Evolutionary conservation across 805 yeast genomes (phyloP).

Genomic region (Schwanniomyces vanrijiae): DNA sequence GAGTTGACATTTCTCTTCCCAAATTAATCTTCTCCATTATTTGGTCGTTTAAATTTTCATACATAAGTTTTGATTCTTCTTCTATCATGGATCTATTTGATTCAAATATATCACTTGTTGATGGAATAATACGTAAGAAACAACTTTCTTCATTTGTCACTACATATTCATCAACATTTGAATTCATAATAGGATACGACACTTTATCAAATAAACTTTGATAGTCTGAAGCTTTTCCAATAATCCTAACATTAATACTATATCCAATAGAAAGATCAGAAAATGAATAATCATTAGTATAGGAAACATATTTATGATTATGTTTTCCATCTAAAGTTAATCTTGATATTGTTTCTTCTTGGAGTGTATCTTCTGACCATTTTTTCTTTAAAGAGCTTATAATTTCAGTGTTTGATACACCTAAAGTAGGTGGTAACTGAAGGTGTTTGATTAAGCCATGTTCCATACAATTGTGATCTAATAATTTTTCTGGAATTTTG

Average conservation of each 20-base stretch:
- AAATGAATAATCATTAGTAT: slow-evolving; percentile 29
- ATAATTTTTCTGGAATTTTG: slow-evolving; percentile 34
- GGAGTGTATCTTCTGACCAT: slow-evolving; percentile 16
- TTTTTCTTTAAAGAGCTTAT: slow-evolving; percentile 24
- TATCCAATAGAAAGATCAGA: slow-evolving; percentile 29
- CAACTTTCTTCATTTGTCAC: slow-evolving; percentile 27
- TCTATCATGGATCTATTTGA: slow-evolving; percentile 29
- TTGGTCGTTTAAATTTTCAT: slow-evolving; percentile 23
- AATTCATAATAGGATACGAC: slow-evolving; percentile 12
- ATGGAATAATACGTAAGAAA: slow-evolving; percentile 24
- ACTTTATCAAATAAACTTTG: slow-evolving; percentile 13
- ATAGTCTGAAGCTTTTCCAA: slow-evolving; percentile 36
- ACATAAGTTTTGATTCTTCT: slow-evolving; percentile 35
- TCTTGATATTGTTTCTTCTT: background rate
- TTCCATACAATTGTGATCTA: slow-evolving; percentile 32
- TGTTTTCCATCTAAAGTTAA: background rate
- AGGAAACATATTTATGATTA: slow-evolving; percentile 13
- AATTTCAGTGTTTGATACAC: slow-evolving; percentile 30
- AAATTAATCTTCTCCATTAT: slow-evolving; percentile 27
- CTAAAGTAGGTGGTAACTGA: slow-evolving; percentile 36
- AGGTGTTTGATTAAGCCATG: slow-evolving; percentile 38
- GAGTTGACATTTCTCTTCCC: slow-evolving; percentile 21
- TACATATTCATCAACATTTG: slow-evolving; percentile 26
- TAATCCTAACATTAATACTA: slow-evolving; percentile 35
- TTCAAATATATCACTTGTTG: slow-evolving; percentile 23